A percentile compares a stretch with the other conserved stretches of the same genome.
Evolutionary conservation across 164 flowering plant species (phyloP).

Genomic region (Tinospora cordifolia): DNA sequence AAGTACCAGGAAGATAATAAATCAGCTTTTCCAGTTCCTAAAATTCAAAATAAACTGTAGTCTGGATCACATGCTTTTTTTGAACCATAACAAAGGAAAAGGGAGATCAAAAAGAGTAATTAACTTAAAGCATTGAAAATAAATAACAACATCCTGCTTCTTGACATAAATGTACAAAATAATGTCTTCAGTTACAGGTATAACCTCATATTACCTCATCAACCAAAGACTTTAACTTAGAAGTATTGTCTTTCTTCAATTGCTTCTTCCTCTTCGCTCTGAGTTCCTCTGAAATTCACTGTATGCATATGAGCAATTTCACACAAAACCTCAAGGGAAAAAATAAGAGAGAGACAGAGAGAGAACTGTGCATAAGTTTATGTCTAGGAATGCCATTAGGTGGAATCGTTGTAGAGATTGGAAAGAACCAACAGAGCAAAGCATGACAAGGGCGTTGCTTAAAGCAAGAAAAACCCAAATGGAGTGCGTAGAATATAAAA

Average conservation of each 20-base stretch:
- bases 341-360: neutral
- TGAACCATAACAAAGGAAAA: neutral
- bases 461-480: neutral
- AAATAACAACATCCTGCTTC: too few species aligned
- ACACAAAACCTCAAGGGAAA: neutral
- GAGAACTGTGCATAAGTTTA: neutral
- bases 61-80: too few species aligned
- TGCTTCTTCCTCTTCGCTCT: conserved; percentile 76
- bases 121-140: neutral
- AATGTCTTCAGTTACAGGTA: neutral
- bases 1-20: too few species aligned
- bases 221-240: conserved; percentile 81
- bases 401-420: neutral
- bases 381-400: neutral
- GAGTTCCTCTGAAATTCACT: conserved; percentile 74
- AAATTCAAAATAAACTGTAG: too few species aligned
- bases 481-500: neutral
- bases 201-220: conserved; percentile 60
- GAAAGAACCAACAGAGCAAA: neutral
- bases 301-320: neutral
- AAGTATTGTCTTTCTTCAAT: conserved; percentile 88
- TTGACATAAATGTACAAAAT: neutral
- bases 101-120: neutral
- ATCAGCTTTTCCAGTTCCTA: too few species aligned
- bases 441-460: neutral